These are phyloP conservation scores for Kazachstania sp. DNA, from an alignment of 1,139 yeast genomes.

Conservation along the genomic window DNA sequence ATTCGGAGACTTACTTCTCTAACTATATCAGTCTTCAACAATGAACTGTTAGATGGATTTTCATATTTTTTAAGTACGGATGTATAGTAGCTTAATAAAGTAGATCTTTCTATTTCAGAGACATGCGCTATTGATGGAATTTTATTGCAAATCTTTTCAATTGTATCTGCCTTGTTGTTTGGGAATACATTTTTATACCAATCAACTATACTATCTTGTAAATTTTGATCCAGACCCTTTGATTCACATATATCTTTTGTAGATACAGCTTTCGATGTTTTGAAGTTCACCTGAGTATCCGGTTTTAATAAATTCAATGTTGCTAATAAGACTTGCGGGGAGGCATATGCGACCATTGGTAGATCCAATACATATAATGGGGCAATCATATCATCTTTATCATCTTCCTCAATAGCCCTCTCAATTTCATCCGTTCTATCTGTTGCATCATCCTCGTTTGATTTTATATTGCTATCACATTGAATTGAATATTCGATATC, in stretches of 20 bases:
- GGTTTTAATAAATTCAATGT: conserved; percentile 47
- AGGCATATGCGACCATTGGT: conserved; percentile 49
- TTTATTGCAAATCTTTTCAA: conserved; percentile 28
- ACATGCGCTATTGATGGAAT: conserved; percentile 15
- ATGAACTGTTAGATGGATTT: conserved; percentile 29
- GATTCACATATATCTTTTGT: conserved; percentile 23
- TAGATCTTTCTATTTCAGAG: conserved; percentile 11
- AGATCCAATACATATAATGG: conserved; percentile 58
- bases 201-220: conserved; percentile 26
- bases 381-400: conserved; percentile 21
- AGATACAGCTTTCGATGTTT: neutral
- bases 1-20: conserved; percentile 55
- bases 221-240: conserved; percentile 28
- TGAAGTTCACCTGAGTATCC: conserved; percentile 48
- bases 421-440: neutral
- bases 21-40: conserved; percentile 31
- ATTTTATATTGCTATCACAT: neutral
- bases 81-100: conserved; percentile 54
- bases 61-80: conserved; percentile 51
- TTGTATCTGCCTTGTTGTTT: conserved; percentile 28
- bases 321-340: conserved; percentile 38
- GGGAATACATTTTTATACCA: conserved; percentile 41
- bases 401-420: conserved; percentile 13
- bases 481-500: neutral
- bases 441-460: neutral